These are phyloP conservation scores for Pseudopediastrum boryanum DNA, from an alignment of 139 green algal genomes.

Conservation along the genomic window DNA sequence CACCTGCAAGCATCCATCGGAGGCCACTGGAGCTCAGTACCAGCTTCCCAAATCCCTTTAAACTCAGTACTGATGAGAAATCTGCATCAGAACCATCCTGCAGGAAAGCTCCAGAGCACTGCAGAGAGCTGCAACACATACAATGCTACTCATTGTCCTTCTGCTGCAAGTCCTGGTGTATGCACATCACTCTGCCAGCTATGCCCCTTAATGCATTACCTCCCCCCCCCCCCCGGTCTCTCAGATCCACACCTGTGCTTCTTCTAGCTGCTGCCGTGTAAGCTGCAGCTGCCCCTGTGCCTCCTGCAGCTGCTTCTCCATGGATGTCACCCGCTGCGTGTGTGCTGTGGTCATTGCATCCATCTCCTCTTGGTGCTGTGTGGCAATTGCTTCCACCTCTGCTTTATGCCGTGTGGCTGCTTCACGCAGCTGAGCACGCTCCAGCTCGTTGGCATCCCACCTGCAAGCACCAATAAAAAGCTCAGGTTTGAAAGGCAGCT, in stretches of 20 bases:
- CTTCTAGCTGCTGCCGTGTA: slow-evolving; percentile 3
- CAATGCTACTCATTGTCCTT: too few species aligned
- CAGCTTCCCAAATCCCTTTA: too few species aligned
- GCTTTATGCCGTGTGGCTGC: slow-evolving; percentile 42
- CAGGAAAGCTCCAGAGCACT: too few species aligned
- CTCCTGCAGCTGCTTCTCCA: slow-evolving; percentile 44
- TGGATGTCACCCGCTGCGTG: slow-evolving; percentile 27
- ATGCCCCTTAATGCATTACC: too few species aligned
- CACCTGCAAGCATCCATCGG: slow-evolving; percentile 8
- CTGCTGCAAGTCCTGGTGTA: too few species aligned
- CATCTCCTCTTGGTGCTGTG: slow-evolving; percentile 38
- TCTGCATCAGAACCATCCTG: too few species aligned
- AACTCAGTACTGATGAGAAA: too few species aligned
- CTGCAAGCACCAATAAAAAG: slow-evolving; percentile 6
- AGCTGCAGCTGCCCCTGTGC: slow-evolving; percentile 31
- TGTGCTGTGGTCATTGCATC: slow-evolving; percentile 25
- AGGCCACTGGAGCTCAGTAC: too few species aligned
- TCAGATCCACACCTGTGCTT: slow-evolving; percentile 34
- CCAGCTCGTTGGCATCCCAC: slow-evolving; percentile 69
- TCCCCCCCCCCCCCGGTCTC: too few species aligned
- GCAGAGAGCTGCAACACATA: too few species aligned
- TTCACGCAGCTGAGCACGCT: slow-evolving; percentile 70
- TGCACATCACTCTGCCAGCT: too few species aligned
- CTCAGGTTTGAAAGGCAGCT: too few species aligned
- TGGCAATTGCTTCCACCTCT: slow-evolving; percentile 44